Evolutionary conservation across 306 rosid species (phyloP).

Genomic region (Acmispon strigosus): DNA sequence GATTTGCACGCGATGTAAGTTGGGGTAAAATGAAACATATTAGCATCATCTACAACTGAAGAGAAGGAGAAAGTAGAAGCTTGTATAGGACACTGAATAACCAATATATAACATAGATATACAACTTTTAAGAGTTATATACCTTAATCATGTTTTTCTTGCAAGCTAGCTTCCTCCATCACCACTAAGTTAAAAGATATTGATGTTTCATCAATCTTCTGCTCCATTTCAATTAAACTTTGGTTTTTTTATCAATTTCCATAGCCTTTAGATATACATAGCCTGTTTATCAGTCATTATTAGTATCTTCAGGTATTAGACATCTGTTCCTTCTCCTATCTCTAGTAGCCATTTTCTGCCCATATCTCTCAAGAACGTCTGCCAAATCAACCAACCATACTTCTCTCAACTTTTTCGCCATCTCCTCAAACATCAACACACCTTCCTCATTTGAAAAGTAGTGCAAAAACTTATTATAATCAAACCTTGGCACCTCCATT

Average conservation of each 20-base stretch:
- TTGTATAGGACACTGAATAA: background rate
- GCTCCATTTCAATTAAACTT: conserved; percentile 3
- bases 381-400: conserved; percentile 82
- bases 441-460: conserved; percentile 81
- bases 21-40: too few relatives aligned
- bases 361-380: conserved; percentile 72
- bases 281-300: background rate
- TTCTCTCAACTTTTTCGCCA: conserved; percentile 67
- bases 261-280: background rate
- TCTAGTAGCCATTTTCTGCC: conserved; percentile 76
- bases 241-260: background rate
- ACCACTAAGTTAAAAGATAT: background rate
- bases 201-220: background rate
- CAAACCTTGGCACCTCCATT: conserved; percentile 81
- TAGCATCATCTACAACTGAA: too few relatives aligned
- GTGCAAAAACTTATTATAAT: conserved; percentile 72
- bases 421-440: conserved; percentile 65
- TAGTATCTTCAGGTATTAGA: background rate
- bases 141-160: conserved; percentile 2
- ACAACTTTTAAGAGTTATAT: background rate
- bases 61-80: background rate
- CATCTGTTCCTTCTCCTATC: conserved; percentile 51
- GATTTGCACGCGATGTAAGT: too few relatives aligned
- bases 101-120: background rate
- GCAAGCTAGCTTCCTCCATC: background rate